These are phyloP conservation scores for Trichosanthes cucumerina DNA, from an alignment of 306 rosid genomes.

Conservation along the genomic window DNA sequence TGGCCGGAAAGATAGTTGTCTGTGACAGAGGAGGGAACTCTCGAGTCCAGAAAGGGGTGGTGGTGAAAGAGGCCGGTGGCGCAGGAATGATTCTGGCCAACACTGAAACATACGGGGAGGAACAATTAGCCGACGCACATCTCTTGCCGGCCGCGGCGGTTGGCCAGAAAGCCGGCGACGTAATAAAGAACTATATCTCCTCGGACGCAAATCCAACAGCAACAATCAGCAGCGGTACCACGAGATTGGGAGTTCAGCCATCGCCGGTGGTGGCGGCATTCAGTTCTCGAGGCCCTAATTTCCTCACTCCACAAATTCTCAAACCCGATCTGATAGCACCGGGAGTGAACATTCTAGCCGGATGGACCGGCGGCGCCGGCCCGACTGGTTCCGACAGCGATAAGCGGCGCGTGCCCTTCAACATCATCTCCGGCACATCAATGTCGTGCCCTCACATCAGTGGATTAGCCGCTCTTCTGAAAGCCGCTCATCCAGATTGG, in stretches of 20 bases:
- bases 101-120: constrained; percentile 53
- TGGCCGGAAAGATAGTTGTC: constrained; percentile 69
- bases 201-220: constrained; percentile 45
- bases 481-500: constrained; percentile 74
- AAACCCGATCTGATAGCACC: constrained; percentile 94
- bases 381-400: constrained; percentile 48
- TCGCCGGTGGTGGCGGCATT: constrained; percentile 82
- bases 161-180: constrained; percentile 43
- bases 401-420: constrained; percentile 52
- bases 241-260: constrained; percentile 59
- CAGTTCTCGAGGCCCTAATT: constrained; percentile 92
- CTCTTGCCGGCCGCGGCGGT: constrained; percentile 54
- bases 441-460: constrained; percentile 97
- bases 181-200: constrained; percentile 41
- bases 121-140: constrained; percentile 52
- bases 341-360: constrained; percentile 92
- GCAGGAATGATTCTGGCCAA: constrained; percentile 73
- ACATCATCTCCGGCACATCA: constrained; percentile 81
- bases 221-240: constrained; percentile 33
- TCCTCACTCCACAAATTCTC: constrained; percentile 52
- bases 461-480: constrained; percentile 71
- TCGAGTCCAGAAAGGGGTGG: constrained; percentile 51
- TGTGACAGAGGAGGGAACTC: constrained; percentile 67
- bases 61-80: constrained; percentile 71
- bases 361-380: constrained; percentile 64